Evolutionary conservation across 2,329 filamentous ascomycete genomes (phyloP).

Genomic region (Fusarium tjaetaba): DNA sequence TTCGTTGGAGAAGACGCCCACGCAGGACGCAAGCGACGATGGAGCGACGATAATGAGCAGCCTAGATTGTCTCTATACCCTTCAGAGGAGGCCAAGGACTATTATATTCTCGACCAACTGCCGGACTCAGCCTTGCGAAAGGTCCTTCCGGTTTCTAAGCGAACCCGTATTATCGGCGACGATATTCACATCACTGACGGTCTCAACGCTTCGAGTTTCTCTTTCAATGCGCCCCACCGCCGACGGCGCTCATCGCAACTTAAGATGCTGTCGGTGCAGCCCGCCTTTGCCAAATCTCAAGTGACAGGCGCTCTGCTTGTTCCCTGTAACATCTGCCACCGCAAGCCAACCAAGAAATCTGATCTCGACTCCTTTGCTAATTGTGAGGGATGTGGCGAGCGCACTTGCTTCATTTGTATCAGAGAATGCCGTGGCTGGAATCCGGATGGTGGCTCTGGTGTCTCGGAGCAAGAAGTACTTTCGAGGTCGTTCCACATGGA

Average conservation of each 20-base stretch:
- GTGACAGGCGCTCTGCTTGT: conserved; percentile 49
- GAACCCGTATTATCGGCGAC: conserved; percentile 44
- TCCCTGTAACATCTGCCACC: conserved; percentile 75
- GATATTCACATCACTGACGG: conserved; percentile 32
- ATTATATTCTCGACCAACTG: conserved; percentile 43
- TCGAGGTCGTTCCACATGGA: conserved; percentile 62
- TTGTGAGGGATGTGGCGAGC: conserved; percentile 69
- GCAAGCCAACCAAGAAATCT: conserved; percentile 70
- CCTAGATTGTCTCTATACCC: conserved; percentile 40
- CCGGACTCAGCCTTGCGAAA: conserved; percentile 44
- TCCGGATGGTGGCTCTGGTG: conserved; percentile 32
- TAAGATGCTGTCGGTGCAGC: conserved; percentile 35
- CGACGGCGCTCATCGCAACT: conserved; percentile 43
- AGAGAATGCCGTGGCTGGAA: conserved; percentile 67
- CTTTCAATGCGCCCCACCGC: conserved; percentile 30
- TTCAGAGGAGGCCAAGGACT: conserved; percentile 40
- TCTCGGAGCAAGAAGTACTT: conserved; percentile 50
- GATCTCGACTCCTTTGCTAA: conserved; percentile 74
- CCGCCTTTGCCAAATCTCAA: conserved; percentile 15
- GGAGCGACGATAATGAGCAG: conserved; percentile 44
- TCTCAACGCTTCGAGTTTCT: conserved; percentile 6
- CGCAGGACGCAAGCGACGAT: conserved; percentile 50
- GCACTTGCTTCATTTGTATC: conserved; percentile 76
- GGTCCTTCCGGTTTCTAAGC: conserved; percentile 46
- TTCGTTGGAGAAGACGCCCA: conserved; percentile 47